A percentile compares a stretch with the other conserved stretches of the same genome.
These are phyloP conservation scores for Fistulifera pelliculosa DNA, from an alignment of 108 stramenopile species.

Conservation along the genomic window DNA sequence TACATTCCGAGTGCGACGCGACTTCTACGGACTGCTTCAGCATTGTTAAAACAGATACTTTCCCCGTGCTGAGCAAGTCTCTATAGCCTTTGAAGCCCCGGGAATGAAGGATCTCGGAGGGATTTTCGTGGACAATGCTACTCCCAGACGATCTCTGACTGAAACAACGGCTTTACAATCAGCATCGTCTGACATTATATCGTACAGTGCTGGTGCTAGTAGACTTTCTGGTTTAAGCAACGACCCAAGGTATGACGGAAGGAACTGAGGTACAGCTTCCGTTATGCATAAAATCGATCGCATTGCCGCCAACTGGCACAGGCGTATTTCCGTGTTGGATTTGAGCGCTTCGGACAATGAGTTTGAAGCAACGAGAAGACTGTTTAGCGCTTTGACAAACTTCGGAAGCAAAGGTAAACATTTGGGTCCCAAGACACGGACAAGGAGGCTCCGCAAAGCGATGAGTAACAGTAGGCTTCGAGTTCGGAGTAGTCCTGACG, in stretches of 20 bases:
- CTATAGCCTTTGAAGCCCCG: conserved; percentile 27
- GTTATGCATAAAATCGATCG: conserved; percentile 40
- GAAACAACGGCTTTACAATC: conserved; percentile 11
- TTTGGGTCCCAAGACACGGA: conserved; percentile 45
- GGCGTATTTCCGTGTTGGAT: conserved; percentile 4
- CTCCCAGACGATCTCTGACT: conserved; percentile 19
- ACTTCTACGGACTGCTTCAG: conserved; percentile 43
- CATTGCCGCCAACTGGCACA: conserved; percentile 8
- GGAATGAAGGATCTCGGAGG: conserved; percentile 64
- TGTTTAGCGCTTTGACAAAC: conserved; percentile 42
- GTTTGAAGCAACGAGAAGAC: conserved; percentile 9
- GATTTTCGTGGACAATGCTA: conserved; percentile 30
- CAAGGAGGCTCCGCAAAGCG: conserved; percentile 57
- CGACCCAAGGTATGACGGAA: conserved; percentile 50
- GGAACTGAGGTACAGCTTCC: conserved; percentile 66
- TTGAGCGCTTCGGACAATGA: conserved; percentile 29
- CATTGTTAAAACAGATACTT: conserved; percentile 8
- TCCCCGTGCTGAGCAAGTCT: too few species aligned
- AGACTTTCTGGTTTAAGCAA: conserved; percentile 42
- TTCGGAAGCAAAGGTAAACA: conserved; percentile 51
- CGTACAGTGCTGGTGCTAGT: conserved; percentile 31
- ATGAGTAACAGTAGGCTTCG: conserved; percentile 15
- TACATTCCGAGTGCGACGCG: conserved; percentile 40
- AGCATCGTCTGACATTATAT: conserved; percentile 5
- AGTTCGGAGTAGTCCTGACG: not conserved